A percentile compares a stretch with the other conserved stretches of the same genome.
phyloP scores from a whole-genome alignment of 352 stramenopile genomes.

The Aphanomyces invadans region DNA sequence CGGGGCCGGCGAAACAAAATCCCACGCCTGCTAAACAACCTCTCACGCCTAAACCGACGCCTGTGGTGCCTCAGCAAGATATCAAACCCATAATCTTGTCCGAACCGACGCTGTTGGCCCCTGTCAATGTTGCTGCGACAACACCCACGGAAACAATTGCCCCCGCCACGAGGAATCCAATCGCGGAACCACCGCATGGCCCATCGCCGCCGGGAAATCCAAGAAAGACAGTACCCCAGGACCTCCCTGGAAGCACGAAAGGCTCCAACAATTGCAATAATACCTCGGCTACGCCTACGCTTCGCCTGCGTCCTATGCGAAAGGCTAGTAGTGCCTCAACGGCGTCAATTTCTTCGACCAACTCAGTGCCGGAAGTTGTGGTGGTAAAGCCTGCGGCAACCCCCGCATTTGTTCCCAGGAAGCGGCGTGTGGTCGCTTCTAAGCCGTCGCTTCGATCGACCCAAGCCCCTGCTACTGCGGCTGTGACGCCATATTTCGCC shows the following conservation, averaged over 20 bases:
- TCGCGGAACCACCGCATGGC: not conserved
- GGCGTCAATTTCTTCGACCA: not conserved
- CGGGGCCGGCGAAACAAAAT: too few species aligned
- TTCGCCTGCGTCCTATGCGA: not conserved
- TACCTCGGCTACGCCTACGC: not conserved
- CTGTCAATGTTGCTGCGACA: too few species aligned
- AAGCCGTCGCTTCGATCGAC: not conserved
- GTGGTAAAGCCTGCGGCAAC: not conserved
- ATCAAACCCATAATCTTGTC: not conserved
- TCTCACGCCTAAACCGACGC: not conserved
- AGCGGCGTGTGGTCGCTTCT: not conserved
- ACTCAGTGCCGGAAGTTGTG: not conserved
- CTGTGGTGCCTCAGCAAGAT: not conserved
- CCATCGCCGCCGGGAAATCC: not conserved
- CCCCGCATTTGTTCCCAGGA: conserved; percentile 5
- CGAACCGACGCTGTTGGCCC: too few species aligned
- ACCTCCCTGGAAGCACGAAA: too few species aligned
- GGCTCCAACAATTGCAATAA: not conserved
- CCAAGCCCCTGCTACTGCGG: too few species aligned
- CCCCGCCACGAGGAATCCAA: not conserved
- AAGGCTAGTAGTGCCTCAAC: not conserved
- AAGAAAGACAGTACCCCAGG: too few species aligned
- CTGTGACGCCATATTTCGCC: not conserved
- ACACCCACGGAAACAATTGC: too few species aligned
- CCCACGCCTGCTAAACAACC: too few species aligned